Evolutionary conservation across 768 basidiomycete genomes (phyloP).

Genomic region (Naganishia antarctica): DNA sequence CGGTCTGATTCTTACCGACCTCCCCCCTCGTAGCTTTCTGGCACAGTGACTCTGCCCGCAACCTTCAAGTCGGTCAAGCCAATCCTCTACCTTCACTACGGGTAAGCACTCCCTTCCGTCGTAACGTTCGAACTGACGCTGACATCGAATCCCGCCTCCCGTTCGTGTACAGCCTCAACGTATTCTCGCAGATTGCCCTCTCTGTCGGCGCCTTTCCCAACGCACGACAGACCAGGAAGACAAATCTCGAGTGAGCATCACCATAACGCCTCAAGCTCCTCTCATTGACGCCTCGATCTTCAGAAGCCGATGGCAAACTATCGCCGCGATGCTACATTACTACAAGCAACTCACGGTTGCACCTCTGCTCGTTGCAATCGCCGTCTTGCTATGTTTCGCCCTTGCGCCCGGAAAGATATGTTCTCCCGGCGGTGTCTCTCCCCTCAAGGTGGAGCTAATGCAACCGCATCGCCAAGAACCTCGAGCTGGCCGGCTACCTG

Average conservation of each 20-base stretch:
- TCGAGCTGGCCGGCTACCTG: neutral
- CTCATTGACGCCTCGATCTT: too few relatives aligned
- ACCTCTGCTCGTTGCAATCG: neutral
- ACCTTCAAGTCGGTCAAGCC: conserved; percentile 10
- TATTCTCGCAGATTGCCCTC: neutral
- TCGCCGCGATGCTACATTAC: neutral
- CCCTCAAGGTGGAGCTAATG: neutral
- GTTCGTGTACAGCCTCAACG: neutral
- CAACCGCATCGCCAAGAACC: neutral
- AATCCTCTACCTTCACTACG: neutral
- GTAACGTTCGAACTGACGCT: too few relatives aligned
- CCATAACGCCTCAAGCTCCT: too few relatives aligned
- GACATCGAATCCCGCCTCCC: too few relatives aligned
- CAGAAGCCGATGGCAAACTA: neutral
- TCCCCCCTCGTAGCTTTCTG: neutral
- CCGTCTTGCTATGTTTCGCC: neutral
- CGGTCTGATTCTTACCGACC: too few relatives aligned
- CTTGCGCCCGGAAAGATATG: neutral
- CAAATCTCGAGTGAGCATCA: neutral
- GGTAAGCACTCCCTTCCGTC: conserved; percentile 1
- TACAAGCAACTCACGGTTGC: neutral
- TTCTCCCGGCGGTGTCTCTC: neutral
- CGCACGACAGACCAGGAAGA: neutral
- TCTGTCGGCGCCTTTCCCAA: neutral
- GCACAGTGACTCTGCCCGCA: neutral